Evolutionary conservation across 768 basidiomycete genomes (phyloP).

Genomic region (Infundibulicybe gibba): DNA sequence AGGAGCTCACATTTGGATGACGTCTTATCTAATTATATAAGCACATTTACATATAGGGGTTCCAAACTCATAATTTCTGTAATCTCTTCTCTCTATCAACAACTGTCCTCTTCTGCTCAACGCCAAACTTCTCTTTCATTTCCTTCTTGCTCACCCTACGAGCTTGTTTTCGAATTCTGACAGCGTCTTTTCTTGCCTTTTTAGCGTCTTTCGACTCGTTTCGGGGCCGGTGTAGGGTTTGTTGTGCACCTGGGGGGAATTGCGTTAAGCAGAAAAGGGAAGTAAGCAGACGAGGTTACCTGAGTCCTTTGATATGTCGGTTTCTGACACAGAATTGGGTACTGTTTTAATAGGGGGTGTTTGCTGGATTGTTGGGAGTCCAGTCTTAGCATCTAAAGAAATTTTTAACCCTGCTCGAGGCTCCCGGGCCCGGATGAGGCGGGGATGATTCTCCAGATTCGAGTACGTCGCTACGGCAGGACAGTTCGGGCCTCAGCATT

Average conservation of each 20-base stretch:
- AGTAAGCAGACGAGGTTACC: neutral
- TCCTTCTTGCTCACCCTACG: conserved; percentile 68
- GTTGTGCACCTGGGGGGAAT: neutral
- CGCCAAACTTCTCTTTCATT: conserved; percentile 57
- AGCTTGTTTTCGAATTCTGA: conserved; percentile 61
- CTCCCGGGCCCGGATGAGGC: conserved; percentile 71
- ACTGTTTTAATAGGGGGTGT: conserved; percentile 13
- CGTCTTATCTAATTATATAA: conserved; percentile 1
- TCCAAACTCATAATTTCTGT: conserved; percentile 47
- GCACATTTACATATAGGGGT: conserved; percentile 10
- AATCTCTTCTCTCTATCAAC: conserved; percentile 40
- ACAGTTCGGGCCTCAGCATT: conserved; percentile 1
- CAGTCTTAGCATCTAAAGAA: conserved; percentile 69
- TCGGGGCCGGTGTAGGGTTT: conserved; percentile 66
- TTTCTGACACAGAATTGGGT: neutral
- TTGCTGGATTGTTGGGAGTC: conserved; percentile 59
- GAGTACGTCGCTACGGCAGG: conserved; percentile 79
- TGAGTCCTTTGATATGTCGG: neutral
- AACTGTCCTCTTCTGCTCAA: conserved; percentile 57
- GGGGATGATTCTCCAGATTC: conserved; percentile 97
- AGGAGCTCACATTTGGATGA: neutral
- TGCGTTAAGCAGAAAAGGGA: conserved; percentile 1
- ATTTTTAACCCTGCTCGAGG: conserved; percentile 58
- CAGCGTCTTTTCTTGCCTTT: conserved; percentile 64
- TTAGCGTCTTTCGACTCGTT: conserved; percentile 77